Percentiles rank a stretch among this genome's conserved stretches.
These are phyloP conservation scores for Quambalaria eucalypti DNA, from an alignment of 1,284 basidiomycete genomes.

Conservation along the genomic window DNA sequence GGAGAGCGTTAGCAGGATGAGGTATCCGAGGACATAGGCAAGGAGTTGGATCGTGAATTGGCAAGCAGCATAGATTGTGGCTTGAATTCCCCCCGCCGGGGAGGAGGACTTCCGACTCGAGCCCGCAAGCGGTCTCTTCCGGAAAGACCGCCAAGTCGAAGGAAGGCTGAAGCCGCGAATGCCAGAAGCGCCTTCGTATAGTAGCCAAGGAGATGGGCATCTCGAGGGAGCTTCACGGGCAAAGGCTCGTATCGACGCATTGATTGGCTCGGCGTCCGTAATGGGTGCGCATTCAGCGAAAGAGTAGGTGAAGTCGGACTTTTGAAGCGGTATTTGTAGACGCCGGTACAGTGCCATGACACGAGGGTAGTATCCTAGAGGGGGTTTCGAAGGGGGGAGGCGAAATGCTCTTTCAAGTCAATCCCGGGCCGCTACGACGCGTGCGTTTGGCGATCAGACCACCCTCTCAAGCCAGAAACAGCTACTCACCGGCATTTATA, in stretches of 20 bases:
- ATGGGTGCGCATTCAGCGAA: slow-evolving; percentile 12
- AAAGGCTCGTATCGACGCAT: background rate
- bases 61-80: background rate
- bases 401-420: too few species aligned
- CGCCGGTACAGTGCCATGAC: slow-evolving; percentile 29
- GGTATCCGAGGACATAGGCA: slow-evolving; percentile 25
- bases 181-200: slow-evolving; percentile 34
- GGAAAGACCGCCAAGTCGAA: slow-evolving; percentile 2
- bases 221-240: background rate
- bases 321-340: slow-evolving; percentile 17
- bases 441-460: too few species aligned
- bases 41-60: background rate
- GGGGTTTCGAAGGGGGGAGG: background rate
- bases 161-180: slow-evolving; percentile 23
- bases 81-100: background rate
- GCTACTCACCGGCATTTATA: slow-evolving; percentile 31
- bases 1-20: slow-evolving; percentile 24
- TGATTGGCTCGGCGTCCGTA: background rate
- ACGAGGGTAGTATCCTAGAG: slow-evolving; percentile 37
- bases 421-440: background rate
- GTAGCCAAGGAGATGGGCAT: slow-evolving; percentile 11
- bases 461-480: too few species aligned
- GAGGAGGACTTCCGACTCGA: too few species aligned
- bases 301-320: slow-evolving; percentile 35
- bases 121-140: too few species aligned